Conservation (phyloP, 2,329 filamentous ascomycete species). For the Cladosporium cucumerinum region DNA sequence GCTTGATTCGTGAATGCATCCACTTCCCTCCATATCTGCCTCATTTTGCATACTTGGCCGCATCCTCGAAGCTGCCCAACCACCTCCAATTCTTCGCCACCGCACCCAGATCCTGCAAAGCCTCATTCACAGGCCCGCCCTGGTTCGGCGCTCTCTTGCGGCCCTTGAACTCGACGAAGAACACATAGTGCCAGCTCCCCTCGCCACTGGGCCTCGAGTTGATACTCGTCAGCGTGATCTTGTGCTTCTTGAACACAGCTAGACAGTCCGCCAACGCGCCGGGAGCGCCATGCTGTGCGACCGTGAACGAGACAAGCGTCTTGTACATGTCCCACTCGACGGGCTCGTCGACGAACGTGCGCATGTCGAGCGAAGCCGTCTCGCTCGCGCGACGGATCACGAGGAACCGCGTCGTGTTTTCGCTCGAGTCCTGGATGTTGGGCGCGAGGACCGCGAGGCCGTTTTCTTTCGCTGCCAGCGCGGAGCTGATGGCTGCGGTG, state of each 20-base stretch:
- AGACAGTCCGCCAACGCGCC: conserved; percentile 82
- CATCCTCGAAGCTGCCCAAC: conserved; percentile 35
- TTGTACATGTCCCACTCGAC: conserved; percentile 48
- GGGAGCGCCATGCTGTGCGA: conserved; percentile 65
- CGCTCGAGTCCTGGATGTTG: conserved; percentile 68
- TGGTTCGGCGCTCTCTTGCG: conserved; percentile 50
- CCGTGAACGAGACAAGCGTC: conserved; percentile 77
- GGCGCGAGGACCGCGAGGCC: conserved; percentile 66
- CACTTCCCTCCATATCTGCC: neutral
- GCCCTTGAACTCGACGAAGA: conserved; percentile 86
- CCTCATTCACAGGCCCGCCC: conserved; percentile 55
- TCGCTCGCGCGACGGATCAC: conserved; percentile 49
- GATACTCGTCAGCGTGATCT: conserved; percentile 85
- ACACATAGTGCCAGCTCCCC: conserved; percentile 83
- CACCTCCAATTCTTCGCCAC: conserved; percentile 64
- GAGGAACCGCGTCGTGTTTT: conserved; percentile 79
- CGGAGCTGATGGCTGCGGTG: conserved; percentile 74
- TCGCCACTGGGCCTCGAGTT: conserved; percentile 76
- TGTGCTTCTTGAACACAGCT: conserved; percentile 68
- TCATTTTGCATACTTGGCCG: conserved; percentile 1
- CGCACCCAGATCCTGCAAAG: conserved; percentile 55
- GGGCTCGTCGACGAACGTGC: neutral
- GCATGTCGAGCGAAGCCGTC: neutral
- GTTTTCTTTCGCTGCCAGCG: conserved; percentile 66
- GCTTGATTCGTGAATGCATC: neutral